Conservation (phyloP, 1,284 basidiomycete species). For the Pseudozyma tsukubaensis region DNA sequence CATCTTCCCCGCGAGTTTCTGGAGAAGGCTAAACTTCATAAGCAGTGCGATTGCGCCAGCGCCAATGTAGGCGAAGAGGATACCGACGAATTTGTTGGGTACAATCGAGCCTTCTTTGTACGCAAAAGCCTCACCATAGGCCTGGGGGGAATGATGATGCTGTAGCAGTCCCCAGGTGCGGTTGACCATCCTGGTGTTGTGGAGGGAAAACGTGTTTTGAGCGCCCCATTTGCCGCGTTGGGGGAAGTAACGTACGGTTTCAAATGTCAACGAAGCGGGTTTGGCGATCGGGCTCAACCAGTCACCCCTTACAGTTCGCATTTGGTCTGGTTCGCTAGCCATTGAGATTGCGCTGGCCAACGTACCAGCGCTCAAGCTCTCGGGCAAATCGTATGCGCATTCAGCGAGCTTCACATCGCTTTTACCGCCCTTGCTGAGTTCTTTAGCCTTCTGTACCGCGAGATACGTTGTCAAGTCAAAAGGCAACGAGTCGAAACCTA, state of each 20-base stretch:
- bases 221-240: slow-evolving; percentile 73
- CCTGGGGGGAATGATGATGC: slow-evolving; percentile 50
- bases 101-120: slow-evolving; percentile 79
- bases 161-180: slow-evolving; percentile 82
- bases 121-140: slow-evolving; percentile 73
- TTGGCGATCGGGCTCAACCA: slow-evolving; percentile 34
- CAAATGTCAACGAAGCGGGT: slow-evolving; percentile 68
- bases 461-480: slow-evolving; percentile 75
- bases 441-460: slow-evolving; percentile 72
- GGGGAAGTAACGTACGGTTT: slow-evolving; percentile 73
- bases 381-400: slow-evolving; percentile 71
- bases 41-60: slow-evolving; percentile 64
- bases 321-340: slow-evolving; percentile 44
- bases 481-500: slow-evolving; percentile 77
- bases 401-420: slow-evolving; percentile 41
- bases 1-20: slow-evolving; percentile 4
- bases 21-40: slow-evolving; percentile 26
- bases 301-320: slow-evolving; percentile 27
- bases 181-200: slow-evolving; percentile 79
- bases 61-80: slow-evolving; percentile 70
- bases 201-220: slow-evolving; percentile 75
- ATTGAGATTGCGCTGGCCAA: slow-evolving; percentile 73
- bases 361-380: slow-evolving; percentile 79
- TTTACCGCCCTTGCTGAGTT: slow-evolving; percentile 67
- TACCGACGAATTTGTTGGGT: slow-evolving; percentile 71